These are phyloP conservation scores for Monosporozyma unispora DNA, from an alignment of 805 yeast species.

Conservation along the genomic window DNA sequence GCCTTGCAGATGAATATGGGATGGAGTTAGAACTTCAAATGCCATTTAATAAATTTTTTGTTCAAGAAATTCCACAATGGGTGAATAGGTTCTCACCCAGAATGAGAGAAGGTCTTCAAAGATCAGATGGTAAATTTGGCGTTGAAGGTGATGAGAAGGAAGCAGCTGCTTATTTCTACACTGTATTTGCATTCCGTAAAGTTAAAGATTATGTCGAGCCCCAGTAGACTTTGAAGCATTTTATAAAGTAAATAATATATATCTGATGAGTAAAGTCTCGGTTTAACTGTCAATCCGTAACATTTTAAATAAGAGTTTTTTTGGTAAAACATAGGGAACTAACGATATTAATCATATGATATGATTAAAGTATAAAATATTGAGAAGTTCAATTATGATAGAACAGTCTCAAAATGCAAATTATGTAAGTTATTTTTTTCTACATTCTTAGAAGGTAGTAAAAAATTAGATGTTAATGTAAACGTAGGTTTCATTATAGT, in stretches of 20 bases:
- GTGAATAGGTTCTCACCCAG: slow-evolving; percentile 48
- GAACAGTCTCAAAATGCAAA: neutral
- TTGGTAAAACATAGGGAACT: neutral
- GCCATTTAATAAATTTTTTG: slow-evolving; percentile 75
- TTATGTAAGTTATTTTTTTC: neutral
- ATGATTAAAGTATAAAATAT: neutral
- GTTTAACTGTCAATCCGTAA: neutral
- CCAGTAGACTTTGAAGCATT: neutral
- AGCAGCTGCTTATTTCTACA: slow-evolving; percentile 75
- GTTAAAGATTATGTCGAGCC: slow-evolving; percentile 25
- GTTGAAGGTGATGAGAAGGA: slow-evolving; percentile 86
- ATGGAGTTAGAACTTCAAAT: slow-evolving; percentile 61
- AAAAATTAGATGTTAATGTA: no score
- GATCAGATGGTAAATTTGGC: slow-evolving; percentile 75
- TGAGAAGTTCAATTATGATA: neutral
- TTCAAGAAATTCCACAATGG: slow-evolving; percentile 65
- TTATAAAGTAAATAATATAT: neutral
- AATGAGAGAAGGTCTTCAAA: slow-evolving; percentile 57
- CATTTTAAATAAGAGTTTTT: neutral
- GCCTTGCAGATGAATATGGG: slow-evolving; percentile 76
- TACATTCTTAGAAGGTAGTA: neutral
- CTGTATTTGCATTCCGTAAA: slow-evolving; percentile 76
- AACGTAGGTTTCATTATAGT: no score
- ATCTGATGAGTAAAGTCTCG: neutral
- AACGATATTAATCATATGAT: neutral